A percentile compares a stretch with the other conserved stretches of the same genome.
Conservation (phyloP, 441 rosid species). For the Erodium moschatum region DNA sequence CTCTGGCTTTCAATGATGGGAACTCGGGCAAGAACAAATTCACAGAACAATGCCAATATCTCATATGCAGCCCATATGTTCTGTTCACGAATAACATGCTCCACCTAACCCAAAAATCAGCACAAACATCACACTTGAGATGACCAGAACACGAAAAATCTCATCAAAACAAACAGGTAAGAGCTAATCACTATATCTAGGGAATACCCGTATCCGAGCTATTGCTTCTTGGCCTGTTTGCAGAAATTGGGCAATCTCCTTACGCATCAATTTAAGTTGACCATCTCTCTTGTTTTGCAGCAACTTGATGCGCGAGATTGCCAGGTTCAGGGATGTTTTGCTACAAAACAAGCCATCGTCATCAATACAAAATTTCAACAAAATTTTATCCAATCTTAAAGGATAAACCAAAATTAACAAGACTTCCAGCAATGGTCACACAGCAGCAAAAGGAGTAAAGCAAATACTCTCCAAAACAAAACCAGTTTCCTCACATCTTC, state of each 20-base stretch:
- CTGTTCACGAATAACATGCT: slow-evolving; percentile 78
- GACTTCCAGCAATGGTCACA: too few species aligned
- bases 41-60: slow-evolving; percentile 74
- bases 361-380: not conserved
- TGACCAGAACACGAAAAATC: slow-evolving; percentile 6
- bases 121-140: slow-evolving; percentile 10
- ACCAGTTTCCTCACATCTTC: not conserved
- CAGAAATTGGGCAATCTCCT: slow-evolving; percentile 82
- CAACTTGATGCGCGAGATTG: slow-evolving; percentile 73
- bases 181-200: not conserved
- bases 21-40: slow-evolving; percentile 75
- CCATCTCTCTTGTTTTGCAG: slow-evolving; percentile 83
- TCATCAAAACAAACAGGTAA: not conserved
- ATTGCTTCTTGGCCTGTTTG: slow-evolving; percentile 90
- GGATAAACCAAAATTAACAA: not conserved
- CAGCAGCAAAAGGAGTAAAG: not conserved
- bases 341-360: slow-evolving; percentile 32
- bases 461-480: not conserved
- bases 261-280: slow-evolving; percentile 84
- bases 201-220: slow-evolving; percentile 70
- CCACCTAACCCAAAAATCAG: slow-evolving; percentile 43
- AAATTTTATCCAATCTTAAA: not conserved
- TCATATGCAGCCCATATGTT: slow-evolving; percentile 74
- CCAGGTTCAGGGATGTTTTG: slow-evolving; percentile 70
- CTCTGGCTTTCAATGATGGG: slow-evolving; percentile 68